Conservation (phyloP, 1,139 yeast genomes). For the Yamadazyma songkhlaensis region DNA sequence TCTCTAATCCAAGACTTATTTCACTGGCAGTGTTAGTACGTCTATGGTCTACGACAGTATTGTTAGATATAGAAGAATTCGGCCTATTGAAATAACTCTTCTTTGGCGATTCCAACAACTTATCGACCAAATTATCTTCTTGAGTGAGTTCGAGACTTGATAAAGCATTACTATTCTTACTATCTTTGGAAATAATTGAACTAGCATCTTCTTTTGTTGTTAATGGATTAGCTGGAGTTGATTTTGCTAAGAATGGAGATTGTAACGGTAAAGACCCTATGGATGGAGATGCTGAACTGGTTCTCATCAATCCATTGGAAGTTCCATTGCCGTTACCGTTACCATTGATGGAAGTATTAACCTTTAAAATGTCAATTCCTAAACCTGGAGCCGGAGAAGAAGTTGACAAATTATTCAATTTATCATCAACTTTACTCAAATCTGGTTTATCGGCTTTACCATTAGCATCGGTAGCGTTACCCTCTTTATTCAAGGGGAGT, state of each 20-base stretch:
- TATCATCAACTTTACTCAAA: not conserved
- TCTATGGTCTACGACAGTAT: constrained; percentile 12
- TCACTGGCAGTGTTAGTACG: constrained; percentile 9
- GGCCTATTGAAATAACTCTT: constrained; percentile 7
- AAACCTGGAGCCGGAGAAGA: not conserved
- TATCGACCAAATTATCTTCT: constrained; percentile 13
- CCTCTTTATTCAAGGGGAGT: constrained; percentile 7
- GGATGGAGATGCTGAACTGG: constrained; percentile 8
- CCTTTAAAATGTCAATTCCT: not conserved
- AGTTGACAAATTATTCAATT: not conserved
- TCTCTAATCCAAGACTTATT: constrained; percentile 3
- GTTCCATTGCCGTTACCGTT: not conserved
- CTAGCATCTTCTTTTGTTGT: constrained; percentile 55
- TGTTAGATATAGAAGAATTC: constrained; percentile 8
- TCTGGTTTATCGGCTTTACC: not conserved
- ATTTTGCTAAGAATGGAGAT: constrained; percentile 39
- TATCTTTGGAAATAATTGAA: constrained; percentile 38
- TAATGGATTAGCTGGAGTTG: constrained; percentile 58
- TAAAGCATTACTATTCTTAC: constrained; percentile 12
- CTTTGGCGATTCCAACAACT: constrained; percentile 13
- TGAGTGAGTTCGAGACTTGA: constrained; percentile 8
- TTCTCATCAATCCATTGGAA: not conserved
- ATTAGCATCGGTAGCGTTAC: not conserved
- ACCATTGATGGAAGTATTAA: not conserved
- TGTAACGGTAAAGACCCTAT: constrained; percentile 25